Conservation (phyloP, 306 rosid species). For the Dryas octopetala region DNA sequence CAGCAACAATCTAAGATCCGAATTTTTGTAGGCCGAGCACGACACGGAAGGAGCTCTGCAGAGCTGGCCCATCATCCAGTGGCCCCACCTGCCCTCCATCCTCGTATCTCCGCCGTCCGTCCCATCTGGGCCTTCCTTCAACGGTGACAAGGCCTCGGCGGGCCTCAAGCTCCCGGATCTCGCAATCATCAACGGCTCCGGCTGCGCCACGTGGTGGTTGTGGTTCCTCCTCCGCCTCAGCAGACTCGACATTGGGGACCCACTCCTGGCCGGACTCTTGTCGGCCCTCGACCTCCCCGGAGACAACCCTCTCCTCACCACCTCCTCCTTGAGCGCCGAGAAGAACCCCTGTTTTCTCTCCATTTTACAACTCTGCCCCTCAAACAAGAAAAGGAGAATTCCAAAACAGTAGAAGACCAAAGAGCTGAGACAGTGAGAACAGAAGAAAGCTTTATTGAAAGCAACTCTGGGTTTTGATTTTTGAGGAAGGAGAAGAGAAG, state of each 20-base stretch:
- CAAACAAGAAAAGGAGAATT: background rate
- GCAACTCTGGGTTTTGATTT: slow-evolving; percentile 4
- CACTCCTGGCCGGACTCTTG: slow-evolving; percentile 61
- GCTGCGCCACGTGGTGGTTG: slow-evolving; percentile 56
- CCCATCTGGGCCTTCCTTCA: slow-evolving; percentile 92
- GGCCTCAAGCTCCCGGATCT: slow-evolving; percentile 94
- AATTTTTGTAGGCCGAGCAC: slow-evolving; percentile 60
- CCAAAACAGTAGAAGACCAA: background rate
- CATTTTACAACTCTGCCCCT: slow-evolving; percentile 40
- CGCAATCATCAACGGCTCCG: slow-evolving; percentile 51
- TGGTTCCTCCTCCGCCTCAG: slow-evolving; percentile 71
- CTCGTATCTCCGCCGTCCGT: slow-evolving; percentile 61
- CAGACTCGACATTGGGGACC: slow-evolving; percentile 67
- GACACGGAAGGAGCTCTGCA: slow-evolving; percentile 73
- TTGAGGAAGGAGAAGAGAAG: slow-evolving; percentile 3
- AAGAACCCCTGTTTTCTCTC: slow-evolving; percentile 91
- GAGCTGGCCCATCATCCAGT: slow-evolving; percentile 88
- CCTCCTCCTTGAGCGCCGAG: slow-evolving; percentile 76
- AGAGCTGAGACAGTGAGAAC: slow-evolving; percentile 31
- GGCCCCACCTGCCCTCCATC: slow-evolving; percentile 81
- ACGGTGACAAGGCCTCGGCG: slow-evolving; percentile 85
- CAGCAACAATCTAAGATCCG: slow-evolving; percentile 92
- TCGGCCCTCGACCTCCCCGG: slow-evolving; percentile 71
- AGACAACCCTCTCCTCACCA: slow-evolving; percentile 70
- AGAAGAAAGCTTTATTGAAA: slow-evolving; percentile 7